phyloP scores from a whole-genome alignment of 176 grass and related monocot species.

The Otatea glauca region DNA sequence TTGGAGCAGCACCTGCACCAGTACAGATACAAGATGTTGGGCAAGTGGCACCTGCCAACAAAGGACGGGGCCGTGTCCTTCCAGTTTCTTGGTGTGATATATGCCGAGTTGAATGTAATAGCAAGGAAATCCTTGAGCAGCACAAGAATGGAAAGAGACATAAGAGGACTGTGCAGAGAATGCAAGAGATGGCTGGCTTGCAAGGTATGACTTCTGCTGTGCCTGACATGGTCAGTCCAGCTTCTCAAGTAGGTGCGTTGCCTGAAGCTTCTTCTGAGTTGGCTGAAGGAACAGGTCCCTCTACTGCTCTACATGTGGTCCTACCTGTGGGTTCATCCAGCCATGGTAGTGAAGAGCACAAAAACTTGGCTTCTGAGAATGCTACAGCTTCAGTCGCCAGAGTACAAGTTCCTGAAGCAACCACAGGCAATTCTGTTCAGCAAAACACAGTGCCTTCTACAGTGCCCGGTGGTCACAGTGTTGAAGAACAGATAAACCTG shows the following conservation, averaged over 20 bases:
- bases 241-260: background rate
- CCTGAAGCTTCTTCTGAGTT: conserved; percentile 24
- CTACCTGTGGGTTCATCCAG: background rate
- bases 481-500: conserved; percentile 27
- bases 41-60: conserved; percentile 1
- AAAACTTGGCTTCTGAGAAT: conserved; percentile 6
- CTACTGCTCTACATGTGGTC: background rate
- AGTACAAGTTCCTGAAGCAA: conserved; percentile 23
- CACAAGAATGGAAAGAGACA: conserved; percentile 69
- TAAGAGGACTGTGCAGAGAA: conserved; percentile 62
- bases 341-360: conserved; percentile 30
- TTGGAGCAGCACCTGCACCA: background rate
- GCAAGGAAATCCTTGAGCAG: conserved; percentile 57
- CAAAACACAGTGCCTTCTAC: conserved; percentile 1
- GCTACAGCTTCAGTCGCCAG: background rate
- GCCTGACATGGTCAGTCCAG: background rate
- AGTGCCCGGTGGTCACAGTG: background rate
- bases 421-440: background rate
- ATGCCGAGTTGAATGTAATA: conserved; percentile 72
- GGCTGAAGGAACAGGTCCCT: conserved; percentile 17
- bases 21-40: background rate
- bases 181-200: conserved; percentile 57
- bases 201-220: conserved; percentile 16
- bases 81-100: conserved; percentile 67
- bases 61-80: conserved; percentile 12